Base-by-base conservation (phyloP, 2,329 filamentous ascomycete genomes). In the Amauroascus verrucosus region DNA sequence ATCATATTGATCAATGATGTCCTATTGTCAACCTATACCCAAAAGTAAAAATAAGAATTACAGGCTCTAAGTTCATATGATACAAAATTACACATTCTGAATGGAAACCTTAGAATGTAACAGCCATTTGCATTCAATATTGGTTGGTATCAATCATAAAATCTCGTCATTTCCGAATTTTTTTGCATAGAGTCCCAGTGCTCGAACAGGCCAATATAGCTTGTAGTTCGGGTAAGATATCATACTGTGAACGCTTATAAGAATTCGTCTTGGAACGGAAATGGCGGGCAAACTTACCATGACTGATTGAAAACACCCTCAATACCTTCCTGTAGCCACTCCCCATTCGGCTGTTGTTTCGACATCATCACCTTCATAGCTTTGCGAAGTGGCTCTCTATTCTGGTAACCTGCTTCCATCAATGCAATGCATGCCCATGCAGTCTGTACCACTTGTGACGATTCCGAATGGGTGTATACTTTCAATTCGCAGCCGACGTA, bases 221-320 rank as follows among this genome's bases (percentile, higher is more conserved):
- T 97, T 98, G 77, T 98, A 98, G 75, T 98, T 98, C 41, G 91
- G 91, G 65, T 98, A 98, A 0, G 88, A 93, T 60, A 98, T 98
- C 88, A 96, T 97, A 76, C 82, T 84, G 63, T 56, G 54, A 45
- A 22, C 14, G 48, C 18, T 18, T 28, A 55, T 64, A 56, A 67
- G 63, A 58, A 54, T 18, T n/a, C 6, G 28, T 13, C 9, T 37
- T 33, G 28, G 20, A 45, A 44, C 11, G 2, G n/a, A 32, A 13
- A 40, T 3, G 53, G 2, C 9, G 18, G 37, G n/a, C 1, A 13
- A n/a, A 78, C 79, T 72, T 68, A 84, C 81, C 91, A 97, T 64
- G 84, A 93, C 75, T 96, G 95, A 72, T 98, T 98, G 72, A 98
- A 98, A 9, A 98, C 93, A 1, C 93, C 93, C 69, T 98, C 93